Evolutionary conservation across 2,329 filamentous ascomycete species (phyloP).

Genomic region (Teratosphaeria nubilosa): DNA sequence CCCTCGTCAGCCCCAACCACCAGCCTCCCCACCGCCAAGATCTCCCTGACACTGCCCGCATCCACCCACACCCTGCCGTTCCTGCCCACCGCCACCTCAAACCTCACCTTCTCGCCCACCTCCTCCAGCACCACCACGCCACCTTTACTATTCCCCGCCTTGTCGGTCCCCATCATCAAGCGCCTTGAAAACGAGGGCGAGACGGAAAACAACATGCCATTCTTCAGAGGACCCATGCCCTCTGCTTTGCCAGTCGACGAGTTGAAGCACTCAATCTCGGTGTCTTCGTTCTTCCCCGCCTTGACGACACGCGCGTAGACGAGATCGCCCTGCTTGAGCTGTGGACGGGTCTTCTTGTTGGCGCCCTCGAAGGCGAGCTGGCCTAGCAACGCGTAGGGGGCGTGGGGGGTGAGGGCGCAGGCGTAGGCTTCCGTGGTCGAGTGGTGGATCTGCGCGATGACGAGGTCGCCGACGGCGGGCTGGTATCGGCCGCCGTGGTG

Average conservation of each 20-base stretch:
- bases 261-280: slow-evolving; percentile 84
- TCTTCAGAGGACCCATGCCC: slow-evolving; percentile 70
- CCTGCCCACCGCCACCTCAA: slow-evolving; percentile 86
- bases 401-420: slow-evolving; percentile 60
- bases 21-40: slow-evolving; percentile 68
- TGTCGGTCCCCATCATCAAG: slow-evolving; percentile 51
- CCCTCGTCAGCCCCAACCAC: slow-evolving; percentile 68
- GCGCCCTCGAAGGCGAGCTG: slow-evolving; percentile 90
- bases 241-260: slow-evolving; percentile 78
- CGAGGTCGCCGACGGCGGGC: slow-evolving; percentile 69
- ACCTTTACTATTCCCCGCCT: slow-evolving; percentile 37
- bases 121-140: slow-evolving; percentile 68
- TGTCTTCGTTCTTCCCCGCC: slow-evolving; percentile 72
- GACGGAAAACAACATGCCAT: slow-evolving; percentile 77
- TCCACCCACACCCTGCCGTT: slow-evolving; percentile 92
- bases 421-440: slow-evolving; percentile 68
- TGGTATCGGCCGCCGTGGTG: slow-evolving; percentile 62
- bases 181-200: slow-evolving; percentile 74
- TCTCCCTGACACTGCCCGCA: slow-evolving; percentile 60
- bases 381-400: slow-evolving; percentile 58
- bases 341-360: slow-evolving; percentile 80
- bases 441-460: slow-evolving; percentile 77
- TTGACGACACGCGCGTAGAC: slow-evolving; percentile 80
- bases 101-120: slow-evolving; percentile 70
- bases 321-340: slow-evolving; percentile 62